Evolutionary conservation across 2,329 filamentous ascomycete species (phyloP).

Genomic region (Nothophoma quercina): DNA sequence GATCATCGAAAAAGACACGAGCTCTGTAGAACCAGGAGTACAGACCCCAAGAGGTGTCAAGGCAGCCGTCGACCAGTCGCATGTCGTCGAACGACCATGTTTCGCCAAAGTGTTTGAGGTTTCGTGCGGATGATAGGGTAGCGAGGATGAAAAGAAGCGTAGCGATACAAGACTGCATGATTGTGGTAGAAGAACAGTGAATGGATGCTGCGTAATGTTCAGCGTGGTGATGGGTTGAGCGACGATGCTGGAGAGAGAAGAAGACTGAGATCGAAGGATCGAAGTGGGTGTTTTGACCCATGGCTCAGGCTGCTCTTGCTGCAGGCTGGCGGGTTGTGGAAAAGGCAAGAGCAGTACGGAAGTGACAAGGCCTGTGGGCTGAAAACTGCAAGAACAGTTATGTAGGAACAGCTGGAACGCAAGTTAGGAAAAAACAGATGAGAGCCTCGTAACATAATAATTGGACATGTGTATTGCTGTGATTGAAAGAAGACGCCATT

Average conservation of each 20-base stretch:
- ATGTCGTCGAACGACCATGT: background rate
- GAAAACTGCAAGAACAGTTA: no score
- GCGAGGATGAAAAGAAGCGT: slow-evolving; percentile 4
- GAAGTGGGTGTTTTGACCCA: background rate
- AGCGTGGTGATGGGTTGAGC: background rate
- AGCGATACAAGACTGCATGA: slow-evolving; percentile 10
- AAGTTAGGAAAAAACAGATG: background rate
- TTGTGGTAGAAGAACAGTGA: slow-evolving; percentile 5
- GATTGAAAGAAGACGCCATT: background rate
- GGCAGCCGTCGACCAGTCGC: background rate
- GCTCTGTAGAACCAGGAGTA: background rate
- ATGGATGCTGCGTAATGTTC: background rate
- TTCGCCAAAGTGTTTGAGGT: background rate
- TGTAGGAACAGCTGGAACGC: no score
- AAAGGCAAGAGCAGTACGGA: background rate
- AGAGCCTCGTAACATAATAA: background rate
- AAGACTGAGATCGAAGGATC: background rate
- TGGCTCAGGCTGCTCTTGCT: background rate
- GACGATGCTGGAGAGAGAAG: background rate
- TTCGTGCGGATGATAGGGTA: background rate
- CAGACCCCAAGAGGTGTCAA: background rate
- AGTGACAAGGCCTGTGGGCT: no score
- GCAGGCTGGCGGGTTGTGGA: background rate
- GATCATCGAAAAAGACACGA: slow-evolving; percentile 4
- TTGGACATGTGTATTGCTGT: no score